phyloP scores from a whole-genome alignment of 2,329 filamentous ascomycete genomes.

The Fusarium pininemorale region DNA sequence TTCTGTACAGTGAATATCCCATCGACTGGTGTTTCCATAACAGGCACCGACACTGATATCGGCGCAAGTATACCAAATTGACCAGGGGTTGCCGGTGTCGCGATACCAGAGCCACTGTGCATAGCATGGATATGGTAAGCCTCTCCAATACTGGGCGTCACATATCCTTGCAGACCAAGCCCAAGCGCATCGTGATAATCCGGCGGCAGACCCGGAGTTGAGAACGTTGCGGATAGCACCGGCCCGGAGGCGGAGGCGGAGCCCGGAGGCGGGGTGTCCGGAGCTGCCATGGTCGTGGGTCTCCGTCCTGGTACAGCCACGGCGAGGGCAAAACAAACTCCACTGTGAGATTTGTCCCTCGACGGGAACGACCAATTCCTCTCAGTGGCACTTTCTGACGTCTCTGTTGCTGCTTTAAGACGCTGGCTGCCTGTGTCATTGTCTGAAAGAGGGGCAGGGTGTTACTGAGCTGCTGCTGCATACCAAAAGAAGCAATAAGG shows the following conservation, averaged over 20 bases:
- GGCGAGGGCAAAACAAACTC: neutral
- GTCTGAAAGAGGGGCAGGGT: slow-evolving; percentile 11
- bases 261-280: slow-evolving; percentile 13
- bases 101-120: slow-evolving; percentile 1
- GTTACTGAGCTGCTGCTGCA: slow-evolving; percentile 13
- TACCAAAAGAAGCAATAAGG: neutral
- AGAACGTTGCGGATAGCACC: slow-evolving; percentile 16
- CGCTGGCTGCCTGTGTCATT: neutral
- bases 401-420: slow-evolving; percentile 39
- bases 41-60: slow-evolving; percentile 34
- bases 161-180: slow-evolving; percentile 29
- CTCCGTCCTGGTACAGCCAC: neutral
- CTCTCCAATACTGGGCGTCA: slow-evolving; percentile 21
- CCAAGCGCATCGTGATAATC: slow-evolving; percentile 25
- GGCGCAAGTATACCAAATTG: slow-evolving; percentile 60
- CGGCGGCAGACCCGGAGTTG: slow-evolving; percentile 12
- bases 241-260: slow-evolving; percentile 19
- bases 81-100: slow-evolving; percentile 30
- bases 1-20: slow-evolving; percentile 1
- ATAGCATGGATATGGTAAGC: slow-evolving; percentile 24
- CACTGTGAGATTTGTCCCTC: neutral
- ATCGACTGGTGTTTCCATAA: slow-evolving; percentile 3
- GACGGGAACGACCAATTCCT: neutral
- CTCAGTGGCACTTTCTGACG: neutral
- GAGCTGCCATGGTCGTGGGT: slow-evolving; percentile 25